Conservation (phyloP, 495 filamentous ascomycete genomes). For the Penicillium canariense region DNA sequence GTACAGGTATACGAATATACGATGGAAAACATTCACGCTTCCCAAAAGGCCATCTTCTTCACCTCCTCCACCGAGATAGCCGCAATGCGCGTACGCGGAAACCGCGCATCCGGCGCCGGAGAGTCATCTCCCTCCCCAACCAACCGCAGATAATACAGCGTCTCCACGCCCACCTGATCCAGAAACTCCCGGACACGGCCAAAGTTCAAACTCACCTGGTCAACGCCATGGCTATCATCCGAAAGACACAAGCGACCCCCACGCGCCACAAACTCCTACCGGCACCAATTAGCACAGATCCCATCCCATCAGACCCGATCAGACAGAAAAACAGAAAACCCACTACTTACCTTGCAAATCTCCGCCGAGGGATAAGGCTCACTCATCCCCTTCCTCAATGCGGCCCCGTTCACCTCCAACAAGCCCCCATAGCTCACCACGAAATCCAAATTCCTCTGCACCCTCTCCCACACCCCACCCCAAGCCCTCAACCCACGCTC, state of each 20-base stretch:
- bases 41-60: slow-evolving; percentile 25
- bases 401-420: slow-evolving; percentile 84
- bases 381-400: slow-evolving; percentile 80
- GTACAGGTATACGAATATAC: neutral
- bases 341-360: slow-evolving; percentile 67
- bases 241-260: slow-evolving; percentile 84
- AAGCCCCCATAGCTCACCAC: slow-evolving; percentile 73
- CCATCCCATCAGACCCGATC: too few species aligned
- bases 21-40: neutral
- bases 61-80: slow-evolving; percentile 25
- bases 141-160: slow-evolving; percentile 41
- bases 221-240: slow-evolving; percentile 86
- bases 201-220: slow-evolving; percentile 74
- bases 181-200: slow-evolving; percentile 57
- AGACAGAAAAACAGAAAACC: neutral
- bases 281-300: slow-evolving; percentile 6
- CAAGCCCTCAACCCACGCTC: slow-evolving; percentile 53
- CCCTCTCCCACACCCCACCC: slow-evolving; percentile 66
- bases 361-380: slow-evolving; percentile 84
- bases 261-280: slow-evolving; percentile 55
- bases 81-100: slow-evolving; percentile 38
- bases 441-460: slow-evolving; percentile 69
- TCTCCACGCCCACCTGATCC: slow-evolving; percentile 44
- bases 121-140: slow-evolving; percentile 20
- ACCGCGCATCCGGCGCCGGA: slow-evolving; percentile 35